phyloP scores from a whole-genome alignment of 768 basidiomycete species.

The Termitomyces sp. region DNA sequence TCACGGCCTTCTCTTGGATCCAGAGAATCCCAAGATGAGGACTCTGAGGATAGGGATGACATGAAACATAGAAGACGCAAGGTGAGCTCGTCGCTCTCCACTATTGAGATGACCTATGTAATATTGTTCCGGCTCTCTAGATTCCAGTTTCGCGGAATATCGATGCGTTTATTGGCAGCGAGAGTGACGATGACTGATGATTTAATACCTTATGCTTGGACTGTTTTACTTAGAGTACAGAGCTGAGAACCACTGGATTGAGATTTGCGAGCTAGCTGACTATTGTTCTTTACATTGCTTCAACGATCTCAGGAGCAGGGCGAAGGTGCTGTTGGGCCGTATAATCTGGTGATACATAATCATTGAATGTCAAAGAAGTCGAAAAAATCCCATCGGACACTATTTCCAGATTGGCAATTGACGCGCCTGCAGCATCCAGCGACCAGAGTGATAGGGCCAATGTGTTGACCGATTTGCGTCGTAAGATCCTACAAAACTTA shows the following conservation, averaged over 20 bases:
- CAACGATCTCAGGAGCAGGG: constrained; percentile 18
- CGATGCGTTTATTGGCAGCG: constrained; percentile 65
- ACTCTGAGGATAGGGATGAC: constrained; percentile 19
- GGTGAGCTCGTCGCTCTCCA: constrained; percentile 25
- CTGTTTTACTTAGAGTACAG: not conserved
- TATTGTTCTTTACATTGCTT: constrained; percentile 24
- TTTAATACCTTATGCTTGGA: not conserved
- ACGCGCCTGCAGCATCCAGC: constrained; percentile 35
- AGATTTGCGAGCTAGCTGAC: not conserved
- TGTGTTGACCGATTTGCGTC: constrained; percentile 36
- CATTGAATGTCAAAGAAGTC: constrained; percentile 31
- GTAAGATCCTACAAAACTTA: constrained; percentile 27
- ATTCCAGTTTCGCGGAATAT: constrained; percentile 42
- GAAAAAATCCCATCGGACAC: constrained; percentile 40
- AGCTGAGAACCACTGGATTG: not conserved
- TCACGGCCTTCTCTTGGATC: constrained; percentile 2
- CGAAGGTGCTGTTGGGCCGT: constrained; percentile 26
- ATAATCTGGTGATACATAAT: constrained; percentile 39
- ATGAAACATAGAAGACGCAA: constrained; percentile 31
- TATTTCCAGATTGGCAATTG: constrained; percentile 33
- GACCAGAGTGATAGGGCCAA: constrained; percentile 46
- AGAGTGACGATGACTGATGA: constrained; percentile 58
- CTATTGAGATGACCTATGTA: not conserved
- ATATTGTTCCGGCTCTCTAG: constrained; percentile 20
- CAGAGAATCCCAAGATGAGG: constrained; percentile 18